Evolutionary conservation across 768 basidiomycete genomes (phyloP), one percentile per base, ranked within the genome.

Genomic region (Lactarius hatsudake): DNA sequence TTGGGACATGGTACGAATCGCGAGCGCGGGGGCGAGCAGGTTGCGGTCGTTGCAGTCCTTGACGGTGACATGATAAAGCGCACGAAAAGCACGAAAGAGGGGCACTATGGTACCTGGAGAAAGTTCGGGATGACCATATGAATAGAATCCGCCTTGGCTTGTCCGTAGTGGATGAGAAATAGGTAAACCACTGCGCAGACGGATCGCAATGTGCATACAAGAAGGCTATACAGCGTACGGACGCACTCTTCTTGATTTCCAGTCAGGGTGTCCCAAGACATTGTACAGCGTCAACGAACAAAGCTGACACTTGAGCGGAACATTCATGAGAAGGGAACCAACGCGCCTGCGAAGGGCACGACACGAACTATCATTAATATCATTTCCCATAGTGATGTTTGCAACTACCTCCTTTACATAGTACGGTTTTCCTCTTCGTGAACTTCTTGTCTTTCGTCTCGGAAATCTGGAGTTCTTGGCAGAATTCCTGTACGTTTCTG

Each of bases 371-470:
- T 98, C 96, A 75, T 95, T 54, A n/a, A n/a, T n/a, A n/a, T n/a
- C n/a, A n/a, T n/a, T n/a, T n/a, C 97, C 97, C 96, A 99, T 98
- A 4, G 97, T 99, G 77, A 98, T 98, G 78, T 98, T 98, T 48
- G 97, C 97, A 15, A 98, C 94, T 68, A 98, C 90, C 82, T 96
- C 96, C 85, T 99, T 98, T 72, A 98, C n/a, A n/a, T n/a, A n/a
- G 79, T 23, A 93, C 90, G 0, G 87, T 95, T 84, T 95, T 98
- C 73, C 95, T 86, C 78, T 96, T 96, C 72, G 87, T 80, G 71
- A 86, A 98, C 73, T 95, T 96, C 84, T 98, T 99, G 83, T 99
- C 97, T 79, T 97, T 97, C 70, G 89, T 82, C 76, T 94, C 94
- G 10, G 93, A n/a, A n/a, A n/a, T n/a, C n/a, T n/a, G n/a, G n/a